Evolutionary conservation across 164 flowering plant species (phyloP), one percentile per base, ranked within the genome.

Genomic region (Stephania yunnanensis): DNA sequence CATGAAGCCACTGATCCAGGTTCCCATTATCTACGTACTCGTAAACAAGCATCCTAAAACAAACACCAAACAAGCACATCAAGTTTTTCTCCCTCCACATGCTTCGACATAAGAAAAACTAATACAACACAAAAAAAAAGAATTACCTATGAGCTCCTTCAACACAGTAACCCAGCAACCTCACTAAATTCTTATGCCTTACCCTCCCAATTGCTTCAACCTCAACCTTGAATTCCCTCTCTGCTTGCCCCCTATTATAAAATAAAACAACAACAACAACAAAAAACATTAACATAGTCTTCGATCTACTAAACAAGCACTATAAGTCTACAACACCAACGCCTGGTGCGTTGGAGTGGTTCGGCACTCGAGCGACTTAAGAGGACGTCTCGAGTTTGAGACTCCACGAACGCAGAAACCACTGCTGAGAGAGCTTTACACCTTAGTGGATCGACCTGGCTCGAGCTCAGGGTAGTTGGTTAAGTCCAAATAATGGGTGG

Each of bases 121-220:
- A 58, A 58, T 50, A 10, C 17, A 58, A 19, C 5, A 58, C n/a
- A 19, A 58, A 15, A 55, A 55, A 12, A 10, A 58, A 19, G 19
- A 10, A 77, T 13, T 85, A 93, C 98, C 98, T 93, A 68, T 91
- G 88, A 81, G 93, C 95, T 81, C 98, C 98, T 87, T 93, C 98
- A 69, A 87, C 95, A 79, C 98, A 90, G 79, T 91, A 93, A 30
- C 98, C 98, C 64, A 93, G 90, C 80, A 93, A 79, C 82, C 98
- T 87, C 80, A 92, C 98, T 78, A 92, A 82, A 82, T 93, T 92
- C 85, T 92, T 92, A 73, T 93, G 98, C 74, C 97, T 82, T 65
- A 91, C 98, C 71, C 95, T 93, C 13, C 98, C 98, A 77, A 87
- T 91, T 45, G 92, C 92, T 78, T 91, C 97, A n/a, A 90, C 94